Evolutionary conservation across 2,329 filamentous ascomycete genomes (phyloP), one percentile per base, ranked within the genome.

Genomic region (Fusarium anguioides): DNA sequence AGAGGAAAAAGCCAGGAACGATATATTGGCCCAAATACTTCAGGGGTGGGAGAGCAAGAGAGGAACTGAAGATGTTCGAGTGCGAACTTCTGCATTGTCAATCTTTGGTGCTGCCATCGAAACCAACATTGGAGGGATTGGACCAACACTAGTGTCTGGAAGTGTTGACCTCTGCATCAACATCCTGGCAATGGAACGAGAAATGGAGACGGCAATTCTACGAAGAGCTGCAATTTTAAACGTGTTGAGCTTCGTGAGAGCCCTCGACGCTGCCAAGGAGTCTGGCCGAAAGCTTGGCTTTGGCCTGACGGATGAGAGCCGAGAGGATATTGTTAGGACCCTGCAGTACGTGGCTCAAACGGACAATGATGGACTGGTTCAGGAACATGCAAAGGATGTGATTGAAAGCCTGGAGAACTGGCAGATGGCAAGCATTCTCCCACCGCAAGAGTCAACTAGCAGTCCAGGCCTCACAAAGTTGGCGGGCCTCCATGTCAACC

Each of bases 1-100:
- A 33, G 79, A 81, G 45, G 80, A 81, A 70, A 81, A 74, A 66
- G 77, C 71, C 41, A 82, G 79, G 60, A 83, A 83, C 55, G 87
- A 82, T 27, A 81, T 84, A 44, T 74, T 90, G 14, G 79, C 82
- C 21, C 81, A 83, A 59, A 91, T 93, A 60, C 81, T 92, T 1
- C 79, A 83, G 15, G 89, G 89, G 1, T 93, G 91, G 91, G 84
- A 89, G 66, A 84, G 88, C 63, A 88, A 87, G 55, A 80, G 83
- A 17, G 89, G 89, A 1, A 83, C 84, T 59, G 91, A 93, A 74
- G 91, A 93, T 72, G 81, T 92, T 14, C 84, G 91, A 6, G 85
- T 94, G 68, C 86, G 91, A 2, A 80, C 89, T 15, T 92, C 90
- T 21, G 88, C 90, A 6, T 75, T 94, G 8, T 90, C 89, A 6